Evolutionary conservation across 192 early-diverging fungal species (phyloP).

Genomic region (Martensiomyces pterosporus): DNA sequence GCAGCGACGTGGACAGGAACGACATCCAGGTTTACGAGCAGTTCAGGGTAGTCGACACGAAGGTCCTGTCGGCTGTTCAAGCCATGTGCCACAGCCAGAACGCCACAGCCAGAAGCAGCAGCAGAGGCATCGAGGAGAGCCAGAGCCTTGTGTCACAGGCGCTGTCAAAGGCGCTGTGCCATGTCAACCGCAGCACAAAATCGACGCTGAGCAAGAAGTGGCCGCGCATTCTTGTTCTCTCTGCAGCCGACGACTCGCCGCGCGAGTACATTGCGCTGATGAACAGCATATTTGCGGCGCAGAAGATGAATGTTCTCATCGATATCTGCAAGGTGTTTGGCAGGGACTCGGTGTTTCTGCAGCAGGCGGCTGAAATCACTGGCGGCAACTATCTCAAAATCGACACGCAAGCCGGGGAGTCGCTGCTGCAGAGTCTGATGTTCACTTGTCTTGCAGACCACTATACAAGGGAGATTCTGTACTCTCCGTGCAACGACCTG

Average conservation of each 20-base stretch:
- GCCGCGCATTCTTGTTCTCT: constrained; percentile 80
- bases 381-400: constrained; percentile 79
- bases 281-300: constrained; percentile 98
- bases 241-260: constrained; percentile 82
- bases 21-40: constrained; percentile 50
- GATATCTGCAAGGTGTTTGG: constrained; percentile 86
- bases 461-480: constrained; percentile 66
- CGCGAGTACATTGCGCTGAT: constrained; percentile 93
- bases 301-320: constrained; percentile 82
- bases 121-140: constrained; percentile 12
- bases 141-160: constrained; percentile 43
- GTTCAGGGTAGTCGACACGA: constrained; percentile 40
- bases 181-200: constrained; percentile 30
- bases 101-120: background rate
- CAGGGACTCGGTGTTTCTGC: constrained; percentile 80
- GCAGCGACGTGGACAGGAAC: constrained; percentile 3
- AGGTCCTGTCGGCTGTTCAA: constrained; percentile 28
- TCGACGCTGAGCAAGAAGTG: constrained; percentile 28
- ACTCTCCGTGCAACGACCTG: constrained; percentile 68
- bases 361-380: constrained; percentile 89
- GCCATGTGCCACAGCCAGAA: constrained; percentile 13
- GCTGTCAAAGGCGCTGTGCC: constrained; percentile 47
- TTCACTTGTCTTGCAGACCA: constrained; percentile 75
- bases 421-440: constrained; percentile 82
- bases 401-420: constrained; percentile 55